Percentiles rank a stretch among this genome's conserved stretches.
These are phyloP conservation scores for Aspergillus glaucus DNA, from an alignment of 2,329 filamentous ascomycete species.

Conservation along the genomic window DNA sequence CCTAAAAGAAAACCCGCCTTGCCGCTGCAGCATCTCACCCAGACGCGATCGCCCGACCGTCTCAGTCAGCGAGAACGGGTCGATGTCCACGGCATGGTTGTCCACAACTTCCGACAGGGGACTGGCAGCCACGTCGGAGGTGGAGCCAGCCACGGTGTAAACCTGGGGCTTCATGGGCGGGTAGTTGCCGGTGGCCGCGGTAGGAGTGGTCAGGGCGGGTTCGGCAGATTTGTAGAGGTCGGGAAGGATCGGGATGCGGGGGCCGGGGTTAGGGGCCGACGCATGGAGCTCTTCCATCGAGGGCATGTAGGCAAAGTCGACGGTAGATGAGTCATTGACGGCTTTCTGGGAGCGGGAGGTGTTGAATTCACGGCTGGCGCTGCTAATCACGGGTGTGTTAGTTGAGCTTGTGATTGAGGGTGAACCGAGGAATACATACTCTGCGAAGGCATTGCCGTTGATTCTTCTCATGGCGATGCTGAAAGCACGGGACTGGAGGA, in stretches of 20 bases:
- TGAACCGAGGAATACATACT: slow-evolving; percentile 22
- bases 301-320: slow-evolving; percentile 59
- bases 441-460: slow-evolving; percentile 35
- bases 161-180: slow-evolving; percentile 52
- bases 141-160: slow-evolving; percentile 43
- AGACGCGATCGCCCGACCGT: slow-evolving; percentile 37
- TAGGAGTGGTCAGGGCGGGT: slow-evolving; percentile 21
- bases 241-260: slow-evolving; percentile 48
- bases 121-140: slow-evolving; percentile 42
- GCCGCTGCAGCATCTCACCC: slow-evolving; percentile 30
- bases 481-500: slow-evolving; percentile 48
- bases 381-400: slow-evolving; percentile 32
- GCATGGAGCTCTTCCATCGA: slow-evolving; percentile 41
- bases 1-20: slow-evolving; percentile 15
- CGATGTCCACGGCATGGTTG: slow-evolving; percentile 50
- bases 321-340: slow-evolving; percentile 53
- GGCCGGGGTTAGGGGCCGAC: slow-evolving; percentile 25
- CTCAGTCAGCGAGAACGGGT: slow-evolving; percentile 52
- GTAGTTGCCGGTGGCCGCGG: slow-evolving; percentile 7
- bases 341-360: slow-evolving; percentile 53
- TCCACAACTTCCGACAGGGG: slow-evolving; percentile 55
- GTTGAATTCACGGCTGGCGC: slow-evolving; percentile 55
- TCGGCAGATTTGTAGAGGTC: slow-evolving; percentile 23
- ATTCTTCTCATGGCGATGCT: slow-evolving; percentile 49
- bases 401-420: slow-evolving; percentile 3